phyloP scores from a whole-genome alignment of 108 stramenopile genomes.

The Seminavis robusta region DNA sequence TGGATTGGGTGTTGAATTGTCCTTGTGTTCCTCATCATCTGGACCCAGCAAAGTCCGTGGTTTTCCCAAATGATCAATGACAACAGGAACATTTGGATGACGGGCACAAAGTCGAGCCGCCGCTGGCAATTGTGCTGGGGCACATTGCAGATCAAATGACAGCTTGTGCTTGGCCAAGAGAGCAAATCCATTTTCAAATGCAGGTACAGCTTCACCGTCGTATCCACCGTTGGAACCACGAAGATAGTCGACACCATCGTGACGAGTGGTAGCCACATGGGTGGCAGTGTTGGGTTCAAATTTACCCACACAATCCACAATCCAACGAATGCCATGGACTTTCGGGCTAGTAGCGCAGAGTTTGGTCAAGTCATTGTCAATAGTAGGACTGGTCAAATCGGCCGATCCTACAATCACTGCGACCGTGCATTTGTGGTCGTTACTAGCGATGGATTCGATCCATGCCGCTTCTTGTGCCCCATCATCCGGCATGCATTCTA shows the following conservation, averaged over 20 bases:
- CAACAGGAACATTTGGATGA: slow-evolving; percentile 54
- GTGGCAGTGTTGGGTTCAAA: slow-evolving; percentile 52
- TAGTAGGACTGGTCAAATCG: slow-evolving; percentile 47
- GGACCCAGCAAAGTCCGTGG: slow-evolving; percentile 41
- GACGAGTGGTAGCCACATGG: slow-evolving; percentile 61
- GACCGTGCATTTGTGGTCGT: slow-evolving; percentile 17
- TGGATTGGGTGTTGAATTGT: slow-evolving; percentile 23
- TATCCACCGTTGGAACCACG: slow-evolving; percentile 37
- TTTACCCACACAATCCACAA: slow-evolving; percentile 65
- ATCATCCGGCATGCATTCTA: slow-evolving; percentile 76
- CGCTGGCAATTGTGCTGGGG: slow-evolving; percentile 60
- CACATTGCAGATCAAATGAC: slow-evolving; percentile 80
- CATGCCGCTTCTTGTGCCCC: slow-evolving; percentile 55
- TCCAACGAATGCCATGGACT: slow-evolving; percentile 72
- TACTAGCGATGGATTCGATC: slow-evolving; percentile 24
- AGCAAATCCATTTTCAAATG: slow-evolving; percentile 67
- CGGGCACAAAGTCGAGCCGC: slow-evolving; percentile 49
- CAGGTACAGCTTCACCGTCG: slow-evolving; percentile 21
- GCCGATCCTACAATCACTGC: slow-evolving; percentile 64
- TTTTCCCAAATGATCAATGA: slow-evolving; percentile 75
- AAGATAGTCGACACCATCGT: slow-evolving; percentile 61
- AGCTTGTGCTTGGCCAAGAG: slow-evolving; percentile 42
- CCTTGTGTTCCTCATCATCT: slow-evolving; percentile 23
- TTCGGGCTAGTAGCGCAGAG: slow-evolving; percentile 19
- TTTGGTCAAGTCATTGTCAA: slow-evolving; percentile 37